A percentile compares a stretch with the other conserved stretches of the same genome.
Evolutionary conservation across 2,329 filamentous ascomycete species (phyloP).

Genomic region (Verticillium nubilum): DNA sequence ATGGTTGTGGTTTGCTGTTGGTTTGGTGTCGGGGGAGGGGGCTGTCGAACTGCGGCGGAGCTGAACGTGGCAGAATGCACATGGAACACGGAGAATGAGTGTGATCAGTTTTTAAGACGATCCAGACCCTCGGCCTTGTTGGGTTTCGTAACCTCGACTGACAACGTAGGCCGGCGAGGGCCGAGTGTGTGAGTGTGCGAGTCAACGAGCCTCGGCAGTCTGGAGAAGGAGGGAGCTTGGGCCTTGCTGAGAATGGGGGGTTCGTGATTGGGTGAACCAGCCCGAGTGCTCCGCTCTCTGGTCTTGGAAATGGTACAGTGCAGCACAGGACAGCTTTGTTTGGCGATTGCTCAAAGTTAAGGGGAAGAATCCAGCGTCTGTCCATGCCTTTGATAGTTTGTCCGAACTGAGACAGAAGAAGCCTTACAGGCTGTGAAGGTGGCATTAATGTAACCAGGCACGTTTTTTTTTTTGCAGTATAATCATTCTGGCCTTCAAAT

Average conservation of each 20-base stretch:
- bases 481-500: too few relatives aligned
- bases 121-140: not conserved
- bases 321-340: too few relatives aligned
- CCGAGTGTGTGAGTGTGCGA: not conserved
- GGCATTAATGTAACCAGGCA: too few relatives aligned
- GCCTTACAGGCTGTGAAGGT: too few relatives aligned
- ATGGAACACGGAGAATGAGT: not conserved
- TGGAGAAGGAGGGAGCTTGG: not conserved
- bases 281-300: not conserved
- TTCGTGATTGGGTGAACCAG: not conserved
- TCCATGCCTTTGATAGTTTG: too few relatives aligned
- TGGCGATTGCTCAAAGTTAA: too few relatives aligned
- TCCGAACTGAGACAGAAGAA: too few relatives aligned
- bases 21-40: not conserved
- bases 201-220: not conserved
- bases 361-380: too few relatives aligned
- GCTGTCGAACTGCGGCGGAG: not conserved
- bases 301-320: too few relatives aligned
- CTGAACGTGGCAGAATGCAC: not conserved
- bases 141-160: not conserved
- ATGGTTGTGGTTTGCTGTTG: slow-evolving; percentile 16
- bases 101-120: not conserved
- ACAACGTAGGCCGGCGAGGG: not conserved
- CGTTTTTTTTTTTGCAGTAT: too few relatives aligned
- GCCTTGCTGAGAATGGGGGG: not conserved